phyloP scores from a whole-genome alignment of 2,329 filamentous ascomycete species.

The Dactylellina leptospora region DNA sequence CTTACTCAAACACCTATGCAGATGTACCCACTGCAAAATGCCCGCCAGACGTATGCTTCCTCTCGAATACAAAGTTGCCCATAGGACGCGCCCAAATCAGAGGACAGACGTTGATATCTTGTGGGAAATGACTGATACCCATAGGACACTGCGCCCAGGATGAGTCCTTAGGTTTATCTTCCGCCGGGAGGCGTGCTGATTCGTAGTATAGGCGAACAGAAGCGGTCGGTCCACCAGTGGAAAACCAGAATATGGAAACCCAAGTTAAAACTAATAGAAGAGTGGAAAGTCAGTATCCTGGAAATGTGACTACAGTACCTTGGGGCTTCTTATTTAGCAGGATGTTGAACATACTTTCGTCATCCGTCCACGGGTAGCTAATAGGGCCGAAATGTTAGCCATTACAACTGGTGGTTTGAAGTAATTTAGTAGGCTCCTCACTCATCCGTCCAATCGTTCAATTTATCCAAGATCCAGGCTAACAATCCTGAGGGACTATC shows the following conservation, averaged over 20 bases:
- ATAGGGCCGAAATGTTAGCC: not conserved
- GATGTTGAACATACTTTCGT: constrained; percentile 19
- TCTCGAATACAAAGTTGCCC: constrained; percentile 70
- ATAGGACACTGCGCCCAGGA: constrained; percentile 62
- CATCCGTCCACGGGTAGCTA: constrained; percentile 39
- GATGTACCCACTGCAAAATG: constrained; percentile 39
- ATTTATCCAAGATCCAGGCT: constrained; percentile 83
- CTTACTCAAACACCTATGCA: no score
- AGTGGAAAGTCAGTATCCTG: constrained; percentile 70
- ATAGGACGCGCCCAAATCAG: constrained; percentile 68
- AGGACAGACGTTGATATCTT: constrained; percentile 67
- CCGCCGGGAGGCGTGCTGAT: constrained; percentile 57
- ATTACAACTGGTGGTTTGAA: not conserved
- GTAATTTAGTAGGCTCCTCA: not conserved
- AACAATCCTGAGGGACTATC: constrained; percentile 76
- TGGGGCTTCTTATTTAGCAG: no score
- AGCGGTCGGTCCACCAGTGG: constrained; percentile 73
- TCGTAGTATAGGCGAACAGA: constrained; percentile 78
- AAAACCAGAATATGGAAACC: constrained; percentile 78
- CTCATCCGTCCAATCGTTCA: constrained; percentile 77
- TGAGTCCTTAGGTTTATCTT: constrained; percentile 57
- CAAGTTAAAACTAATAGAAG: constrained; percentile 71
- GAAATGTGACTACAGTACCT: not conserved
- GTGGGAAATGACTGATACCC: constrained; percentile 68
- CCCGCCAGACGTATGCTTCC: constrained; percentile 57